Base-by-base conservation (phyloP, 192 early-diverging fungal species). In the Backusella australiensis region DNA sequence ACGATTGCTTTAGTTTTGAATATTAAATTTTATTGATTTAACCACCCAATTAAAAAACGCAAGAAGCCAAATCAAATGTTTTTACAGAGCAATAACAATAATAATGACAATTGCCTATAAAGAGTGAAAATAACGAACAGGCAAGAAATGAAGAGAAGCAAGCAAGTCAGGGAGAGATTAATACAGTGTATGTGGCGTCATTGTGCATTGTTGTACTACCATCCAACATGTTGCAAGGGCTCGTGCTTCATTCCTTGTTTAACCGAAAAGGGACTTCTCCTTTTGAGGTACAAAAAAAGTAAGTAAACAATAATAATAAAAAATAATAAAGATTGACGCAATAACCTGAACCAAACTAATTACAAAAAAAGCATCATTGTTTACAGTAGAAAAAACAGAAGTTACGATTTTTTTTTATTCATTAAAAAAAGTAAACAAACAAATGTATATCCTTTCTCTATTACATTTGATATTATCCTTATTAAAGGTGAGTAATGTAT, bases 141-240 rank as follows among this genome's bases (percentile, higher is more conserved):
- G 9, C 12, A 63, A 63, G 23, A 63, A 63, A 6, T 49, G 46
- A 49, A 49, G 19, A 49, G 17, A 49, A 49, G 4, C 42, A 44
- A 49, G 46, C 17, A 49, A 49, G n/a, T 19, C 46, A 63, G 3
- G 21, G 26, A 29, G 53, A 6, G 4, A 9, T 56, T 21, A 56
- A 56, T 21, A 21, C 53, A 21, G 23, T 63, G 14, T 26, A 63
- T 63, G 21, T 63, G 56, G 56, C 56, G 56, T 63, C 56, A 63
- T 63, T 63, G 23, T 63, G 56, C 56, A 63, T 63, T 63, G 56
- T 63, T 29, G 56, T 63, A 63, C 56, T 63, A 63, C 21, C 56
- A 63, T 23, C 23, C 23, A 63, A 14, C 11, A 63, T 11, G 26
- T 23, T 63, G 56, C 56, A 63, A 23, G 56, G 56, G 56, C 56